A percentile compares a stretch with the other conserved stretches of the same genome.
Evolutionary conservation across 169 alveolate genomes (phyloP).

Genomic region (Cryptosporidium meleagridis): DNA sequence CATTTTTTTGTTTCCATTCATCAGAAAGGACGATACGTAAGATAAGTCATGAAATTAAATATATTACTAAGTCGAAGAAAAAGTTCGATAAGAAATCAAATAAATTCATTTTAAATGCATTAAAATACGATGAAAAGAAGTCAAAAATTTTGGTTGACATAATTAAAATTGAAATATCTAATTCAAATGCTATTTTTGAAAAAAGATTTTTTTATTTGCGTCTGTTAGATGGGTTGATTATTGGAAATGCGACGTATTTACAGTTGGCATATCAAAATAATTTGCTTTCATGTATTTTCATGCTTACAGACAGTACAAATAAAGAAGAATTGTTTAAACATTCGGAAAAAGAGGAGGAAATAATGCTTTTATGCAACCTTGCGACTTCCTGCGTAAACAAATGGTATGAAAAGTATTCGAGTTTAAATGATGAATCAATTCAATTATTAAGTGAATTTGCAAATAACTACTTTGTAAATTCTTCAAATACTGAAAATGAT

Average conservation of each 20-base stretch:
- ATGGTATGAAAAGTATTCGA: conserved; percentile 31
- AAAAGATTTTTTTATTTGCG: conserved; percentile 37
- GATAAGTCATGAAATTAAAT: conserved; percentile 6
- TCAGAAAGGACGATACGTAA: conserved; percentile 1
- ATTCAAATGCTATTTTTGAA: not conserved
- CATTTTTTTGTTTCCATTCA: conserved; percentile 11
- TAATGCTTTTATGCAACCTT: not conserved
- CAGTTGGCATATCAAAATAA: conserved; percentile 1
- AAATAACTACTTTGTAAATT: not conserved
- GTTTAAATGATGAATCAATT: not conserved
- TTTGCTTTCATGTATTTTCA: conserved; percentile 7
- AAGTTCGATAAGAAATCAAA: not conserved
- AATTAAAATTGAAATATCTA: conserved; percentile 15
- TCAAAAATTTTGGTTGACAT: conserved; percentile 23
- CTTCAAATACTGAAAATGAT: not conserved
- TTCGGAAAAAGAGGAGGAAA: conserved; percentile 14
- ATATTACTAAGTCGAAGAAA: conserved; percentile 12
- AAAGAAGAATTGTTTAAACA: not conserved
- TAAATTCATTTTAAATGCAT: not conserved
- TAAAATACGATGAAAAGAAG: not conserved
- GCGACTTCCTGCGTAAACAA: conserved; percentile 37
- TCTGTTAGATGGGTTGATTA: conserved; percentile 9
- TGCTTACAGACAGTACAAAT: not conserved
- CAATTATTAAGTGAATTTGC: not conserved
- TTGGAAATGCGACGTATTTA: not conserved